Percentiles rank a stretch among this genome's conserved stretches.
Evolutionary conservation across 768 basidiomycete species (phyloP).

Genomic region (Albatrellus ellisii): DNA sequence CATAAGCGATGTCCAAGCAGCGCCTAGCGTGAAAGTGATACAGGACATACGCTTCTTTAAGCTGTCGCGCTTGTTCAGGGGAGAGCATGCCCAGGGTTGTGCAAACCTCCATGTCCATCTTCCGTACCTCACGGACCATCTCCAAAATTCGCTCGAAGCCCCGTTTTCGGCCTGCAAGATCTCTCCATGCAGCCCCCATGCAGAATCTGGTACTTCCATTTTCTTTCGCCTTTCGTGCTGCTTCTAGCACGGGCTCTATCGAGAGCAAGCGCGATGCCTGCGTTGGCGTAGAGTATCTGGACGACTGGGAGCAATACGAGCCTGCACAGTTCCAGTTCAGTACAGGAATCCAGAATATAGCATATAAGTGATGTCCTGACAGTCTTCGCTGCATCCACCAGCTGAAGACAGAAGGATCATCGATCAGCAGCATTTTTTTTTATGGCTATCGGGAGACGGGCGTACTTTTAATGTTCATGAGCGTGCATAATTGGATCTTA

Average conservation of each 20-base stretch:
- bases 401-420: slow-evolving; percentile 34
- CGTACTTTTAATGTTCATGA: slow-evolving; percentile 98
- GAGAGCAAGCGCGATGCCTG: slow-evolving; percentile 81
- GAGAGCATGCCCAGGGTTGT: slow-evolving; percentile 96
- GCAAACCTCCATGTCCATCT: slow-evolving; percentile 99
- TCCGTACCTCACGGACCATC: slow-evolving; percentile 86
- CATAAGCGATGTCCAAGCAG: too few relatives aligned
- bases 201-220: slow-evolving; percentile 98
- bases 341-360: slow-evolving; percentile 1
- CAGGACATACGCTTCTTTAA: slow-evolving; percentile 77
- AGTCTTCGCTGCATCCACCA: slow-evolving; percentile 93
- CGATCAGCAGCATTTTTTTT: slow-evolving; percentile 9
- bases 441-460: slow-evolving; percentile 20
- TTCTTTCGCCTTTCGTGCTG: slow-evolving; percentile 85
- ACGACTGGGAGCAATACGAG: slow-evolving; percentile 97
- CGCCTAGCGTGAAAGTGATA: neutral
- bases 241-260: slow-evolving; percentile 84
- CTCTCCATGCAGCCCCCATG: slow-evolving; percentile 98
- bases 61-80: slow-evolving; percentile 79
- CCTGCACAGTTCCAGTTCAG: slow-evolving; percentile 30
- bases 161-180: slow-evolving; percentile 82
- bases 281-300: slow-evolving; percentile 81
- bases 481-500: slow-evolving; percentile 91
- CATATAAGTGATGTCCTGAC: slow-evolving; percentile 30
- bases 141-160: slow-evolving; percentile 87